Percentiles rank a stretch among this genome's conserved stretches.
These are phyloP conservation scores for Magnolia kwangsiensis DNA, from an alignment of 164 flowering plant species.

Conservation along the genomic window DNA sequence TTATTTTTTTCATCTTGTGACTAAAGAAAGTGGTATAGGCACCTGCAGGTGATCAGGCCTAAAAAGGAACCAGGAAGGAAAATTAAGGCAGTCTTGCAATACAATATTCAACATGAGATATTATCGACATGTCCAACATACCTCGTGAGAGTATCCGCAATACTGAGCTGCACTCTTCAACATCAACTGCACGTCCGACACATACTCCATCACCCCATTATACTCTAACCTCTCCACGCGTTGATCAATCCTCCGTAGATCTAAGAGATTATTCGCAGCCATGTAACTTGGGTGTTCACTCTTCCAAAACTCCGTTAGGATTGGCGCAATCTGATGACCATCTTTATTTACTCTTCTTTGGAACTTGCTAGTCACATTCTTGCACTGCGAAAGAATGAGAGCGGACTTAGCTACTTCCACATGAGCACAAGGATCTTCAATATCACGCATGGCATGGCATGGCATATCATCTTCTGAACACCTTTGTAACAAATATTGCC, in stretches of 20 bases:
- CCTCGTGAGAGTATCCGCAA: conserved; percentile 74
- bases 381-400: conserved; percentile 54
- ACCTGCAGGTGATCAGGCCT: too few relatives aligned
- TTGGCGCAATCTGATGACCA: conserved; percentile 80
- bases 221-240: conserved; percentile 77
- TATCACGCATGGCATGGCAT: background rate
- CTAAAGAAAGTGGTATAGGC: too few relatives aligned
- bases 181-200: conserved; percentile 80
- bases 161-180: conserved; percentile 65
- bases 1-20: too few relatives aligned
- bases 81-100: background rate
- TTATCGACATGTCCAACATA: conserved; percentile 18
- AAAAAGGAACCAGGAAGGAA: too few relatives aligned
- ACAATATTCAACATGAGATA: too few relatives aligned
- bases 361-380: conserved; percentile 77
- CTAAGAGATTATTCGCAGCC: conserved; percentile 42
- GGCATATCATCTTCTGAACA: background rate
- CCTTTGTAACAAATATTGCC: background rate
- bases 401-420: background rate
- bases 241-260: conserved; percentile 64
- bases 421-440: background rate
- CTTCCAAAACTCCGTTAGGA: conserved; percentile 79
- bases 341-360: conserved; percentile 82
- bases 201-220: conserved; percentile 71
- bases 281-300: conserved; percentile 44